Percentiles rank a stretch among this genome's conserved stretches.
phyloP scores from a whole-genome alignment of 108 stramenopile species.

The Skeletonema tropicum region DNA sequence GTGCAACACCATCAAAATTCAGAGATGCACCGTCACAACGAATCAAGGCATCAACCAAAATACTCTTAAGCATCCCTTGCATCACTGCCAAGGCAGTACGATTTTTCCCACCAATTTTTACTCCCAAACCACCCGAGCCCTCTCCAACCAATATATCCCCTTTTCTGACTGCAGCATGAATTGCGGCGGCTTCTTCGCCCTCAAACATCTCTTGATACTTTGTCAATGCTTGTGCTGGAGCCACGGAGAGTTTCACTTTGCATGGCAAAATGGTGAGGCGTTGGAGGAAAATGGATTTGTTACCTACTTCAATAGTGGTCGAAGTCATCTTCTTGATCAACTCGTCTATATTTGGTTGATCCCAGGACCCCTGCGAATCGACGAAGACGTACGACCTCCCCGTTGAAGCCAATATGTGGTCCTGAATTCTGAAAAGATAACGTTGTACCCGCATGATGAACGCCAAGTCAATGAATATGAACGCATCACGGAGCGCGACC shows the following conservation, averaged over 20 bases:
- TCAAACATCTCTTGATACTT: slow-evolving; percentile 61
- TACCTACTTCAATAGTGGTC: slow-evolving; percentile 5
- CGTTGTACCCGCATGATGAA: slow-evolving; percentile 72
- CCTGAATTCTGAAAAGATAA: slow-evolving; percentile 55
- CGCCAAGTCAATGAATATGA: slow-evolving; percentile 66
- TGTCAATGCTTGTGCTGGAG: slow-evolving; percentile 68
- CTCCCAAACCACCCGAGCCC: slow-evolving; percentile 57
- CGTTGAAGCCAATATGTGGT: slow-evolving; percentile 38
- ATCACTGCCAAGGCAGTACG: slow-evolving; percentile 67
- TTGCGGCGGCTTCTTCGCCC: slow-evolving; percentile 65
- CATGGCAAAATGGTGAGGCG: slow-evolving; percentile 57
- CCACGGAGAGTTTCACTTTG: slow-evolving; percentile 63
- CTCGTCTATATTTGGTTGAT: slow-evolving; percentile 9
- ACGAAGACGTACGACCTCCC: not conserved
- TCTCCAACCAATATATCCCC: slow-evolving; percentile 71
- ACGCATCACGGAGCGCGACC: slow-evolving; percentile 60
- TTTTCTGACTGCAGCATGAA: slow-evolving; percentile 83
- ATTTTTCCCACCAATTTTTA: slow-evolving; percentile 71
- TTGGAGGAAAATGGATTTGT: slow-evolving; percentile 65
- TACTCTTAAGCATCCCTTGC: slow-evolving; percentile 72
- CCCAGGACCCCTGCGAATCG: slow-evolving; percentile 24
- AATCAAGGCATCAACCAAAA: slow-evolving; percentile 78
- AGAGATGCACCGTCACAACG: slow-evolving; percentile 69
- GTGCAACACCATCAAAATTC: slow-evolving; percentile 63
- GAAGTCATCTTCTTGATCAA: slow-evolving; percentile 16